Base-by-base conservation (phyloP, 2,329 filamentous ascomycete genomes). In the Penicillium sp. region DNA sequence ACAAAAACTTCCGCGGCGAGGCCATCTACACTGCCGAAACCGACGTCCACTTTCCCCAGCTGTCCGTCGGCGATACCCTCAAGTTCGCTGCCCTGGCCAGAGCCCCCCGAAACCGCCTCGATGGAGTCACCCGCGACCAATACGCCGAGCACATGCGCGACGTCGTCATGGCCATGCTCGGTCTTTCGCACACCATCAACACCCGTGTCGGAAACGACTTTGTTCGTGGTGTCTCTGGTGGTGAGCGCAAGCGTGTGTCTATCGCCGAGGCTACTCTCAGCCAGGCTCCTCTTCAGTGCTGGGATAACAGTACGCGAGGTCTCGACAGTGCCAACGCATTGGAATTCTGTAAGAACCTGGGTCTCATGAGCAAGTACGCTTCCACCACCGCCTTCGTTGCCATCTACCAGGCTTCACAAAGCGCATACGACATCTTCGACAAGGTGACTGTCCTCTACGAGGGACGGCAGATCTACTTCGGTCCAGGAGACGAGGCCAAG, bases 21-120 rank as follows among this genome's bases (percentile, higher is more conserved):
- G 89, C 89, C 60, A 92, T 94, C 69, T 94, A 94, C 74, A 92
- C 89, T 0, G 89, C 89, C 58, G 90, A 94, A 71, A 86, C 90
- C 35, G 91, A 95, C 68, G 87, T 90, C 5, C 89, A 93, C 73
- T 93, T 93, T 70, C 88, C 89, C 21, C 83, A 87, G 75, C 74
- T 94, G 64, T 86, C 83, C 1, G 89, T 93, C 45, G 88, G 88
- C 52, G 87, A 93, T 65, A 94, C 90, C 1, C 79, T 93, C 47
- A 86, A 84, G 55, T 93, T 93, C 60, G 89, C 89, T 18, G 88
- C 89, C 3, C 79, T 83, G 18, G 87, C 89, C 5, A 74, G 80
- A 23, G 77, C 77, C n/a, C 79, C 81, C 11, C 66, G 70, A 33
- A 74, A 74, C 59, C 68, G 70, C 11, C 60, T 72, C 14, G 68